Base-by-base conservation (phyloP, 2,329 filamentous ascomycete species). In the Tolypocladium pustulatum region DNA sequence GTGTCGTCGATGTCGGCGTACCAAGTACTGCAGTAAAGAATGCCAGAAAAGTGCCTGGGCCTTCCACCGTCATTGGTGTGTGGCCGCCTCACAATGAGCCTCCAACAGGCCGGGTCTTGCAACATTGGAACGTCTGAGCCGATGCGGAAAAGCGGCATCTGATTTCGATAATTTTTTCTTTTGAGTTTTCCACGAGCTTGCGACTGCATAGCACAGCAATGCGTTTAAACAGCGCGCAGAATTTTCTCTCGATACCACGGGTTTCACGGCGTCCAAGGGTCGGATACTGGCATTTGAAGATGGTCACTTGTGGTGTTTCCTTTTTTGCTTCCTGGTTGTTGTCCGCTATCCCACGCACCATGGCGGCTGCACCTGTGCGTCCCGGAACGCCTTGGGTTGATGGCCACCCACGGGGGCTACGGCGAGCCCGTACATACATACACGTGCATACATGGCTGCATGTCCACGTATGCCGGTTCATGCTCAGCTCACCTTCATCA, bases 21-120 rank as follows among this genome's bases (percentile, higher is more conserved):
- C 94, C 62, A 99, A 99, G 74, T 97, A 97, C 78, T 99, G 94
- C 85, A 97, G 92, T 82, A 99, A 99, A 75, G 94, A 99, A 74
- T 99, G 94, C 75, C 94, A 99, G 76, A 97, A 97, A 80, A 95
- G 90, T 66, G 95, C 94, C 12, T 99, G 94, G 94, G 91, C 94
- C 34, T 97, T 91, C 75, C 94, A 99, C 72, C 87, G 94, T 61
- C 95, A 97, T 76, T 99, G 94, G 94, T 99, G 94, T 72, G 88
- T 94, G 60, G 87, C 88, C 60, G 89, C 89, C 55, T 77, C 81
- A 38, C 78, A 81, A 74, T 82, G 72, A 72, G 58, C 36, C 36
- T 34, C 17, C 36, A 43, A 32, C 37, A 12, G 10, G 27, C n/a
- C 27, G 41, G 34, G 25, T 12, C 13, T 12, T n/a, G 34, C 20